Conservation (phyloP, 768 basidiomycete species). For the Suillus subluteus region DNA sequence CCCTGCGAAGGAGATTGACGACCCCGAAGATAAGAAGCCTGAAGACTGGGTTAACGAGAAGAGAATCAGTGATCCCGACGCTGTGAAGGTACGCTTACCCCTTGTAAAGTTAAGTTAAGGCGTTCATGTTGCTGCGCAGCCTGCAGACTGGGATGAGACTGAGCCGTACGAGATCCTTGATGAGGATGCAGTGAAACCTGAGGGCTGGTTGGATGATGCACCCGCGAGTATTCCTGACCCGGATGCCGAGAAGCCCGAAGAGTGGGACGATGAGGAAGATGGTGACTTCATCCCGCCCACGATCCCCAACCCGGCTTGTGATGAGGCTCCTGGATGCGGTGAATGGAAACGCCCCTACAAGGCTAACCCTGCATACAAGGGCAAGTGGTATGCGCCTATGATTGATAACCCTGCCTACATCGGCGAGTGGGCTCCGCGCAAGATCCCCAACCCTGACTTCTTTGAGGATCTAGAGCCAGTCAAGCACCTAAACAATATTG, state of each 20-base stretch:
- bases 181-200: constrained; percentile 86
- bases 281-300: constrained; percentile 97
- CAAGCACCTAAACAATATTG: constrained; percentile 84
- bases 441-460: constrained; percentile 89
- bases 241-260: constrained; percentile 95
- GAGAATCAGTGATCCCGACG: constrained; percentile 83
- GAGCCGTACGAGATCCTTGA: constrained; percentile 92
- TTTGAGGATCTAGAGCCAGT: constrained; percentile 88
- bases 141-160: constrained; percentile 97
- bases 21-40: constrained; percentile 90
- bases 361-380: constrained; percentile 94
- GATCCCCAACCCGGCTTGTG: constrained; percentile 88
- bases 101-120: background rate
- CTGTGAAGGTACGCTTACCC: constrained; percentile 63
- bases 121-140: constrained; percentile 44
- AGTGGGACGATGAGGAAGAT: constrained; percentile 99
- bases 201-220: constrained; percentile 95
- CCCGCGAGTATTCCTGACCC: constrained; percentile 83
- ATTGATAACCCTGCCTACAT: constrained; percentile 98
- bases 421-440: constrained; percentile 89
- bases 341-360: constrained; percentile 90
- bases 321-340: constrained; percentile 91
- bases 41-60: constrained; percentile 90
- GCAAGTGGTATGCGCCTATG: constrained; percentile 95
- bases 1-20: constrained; percentile 91